Base-by-base conservation (phyloP, 179 eudicot genomes). In the Sideroxylon spinosum region DNA sequence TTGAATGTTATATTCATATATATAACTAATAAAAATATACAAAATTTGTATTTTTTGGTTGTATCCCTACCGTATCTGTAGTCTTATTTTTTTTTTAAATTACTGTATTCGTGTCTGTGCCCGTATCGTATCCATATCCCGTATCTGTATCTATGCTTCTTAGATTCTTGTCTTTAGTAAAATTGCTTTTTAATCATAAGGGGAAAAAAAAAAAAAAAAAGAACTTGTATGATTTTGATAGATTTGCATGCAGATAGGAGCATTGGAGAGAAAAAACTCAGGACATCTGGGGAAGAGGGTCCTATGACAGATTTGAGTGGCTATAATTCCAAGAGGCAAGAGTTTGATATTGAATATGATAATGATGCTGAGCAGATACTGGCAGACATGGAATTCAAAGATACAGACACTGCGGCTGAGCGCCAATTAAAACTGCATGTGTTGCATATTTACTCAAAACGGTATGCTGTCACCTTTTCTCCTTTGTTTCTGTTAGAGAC, bases 381-480 rank as follows among this genome's bases (percentile, higher is more conserved):
- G 74, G 97, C 98, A 63, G 99, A 93, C 80, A 93, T 95, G 99
- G 98, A 95, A 85, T 93, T 95, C 68, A 95, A 95, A 86, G 99
- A 95, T n/a, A 81, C 95, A 12, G 99, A 95, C 81, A 82, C 92
- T 63, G 93, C 88, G 73, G 92, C 92, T 78, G 99, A 95, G 78
- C 94, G 88, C 71, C 96, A 92, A 87, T 77, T 95, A 73, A 95
- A 95, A 82, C 84, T 95, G n/a, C 85, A 90, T 59, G 91, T 95
- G 57, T 82, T 93, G 84, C 92, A 86, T 14, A 92, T 92, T 73
- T 95, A 95, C 88, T 86, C 84, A 25, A 86, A 88, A 80, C 87
- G 94, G 99, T 95, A 77, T 59, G n/a, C 23, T 9, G 0, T 44
- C 65, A 10, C 19, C 14, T 76, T 26, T 44, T 65, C 55, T 73